A percentile compares a stretch with the other conserved stretches of the same genome.
Evolutionary conservation across 164 flowering plant species (phyloP).

Genomic region (Tetrastigma voinierianum): DNA sequence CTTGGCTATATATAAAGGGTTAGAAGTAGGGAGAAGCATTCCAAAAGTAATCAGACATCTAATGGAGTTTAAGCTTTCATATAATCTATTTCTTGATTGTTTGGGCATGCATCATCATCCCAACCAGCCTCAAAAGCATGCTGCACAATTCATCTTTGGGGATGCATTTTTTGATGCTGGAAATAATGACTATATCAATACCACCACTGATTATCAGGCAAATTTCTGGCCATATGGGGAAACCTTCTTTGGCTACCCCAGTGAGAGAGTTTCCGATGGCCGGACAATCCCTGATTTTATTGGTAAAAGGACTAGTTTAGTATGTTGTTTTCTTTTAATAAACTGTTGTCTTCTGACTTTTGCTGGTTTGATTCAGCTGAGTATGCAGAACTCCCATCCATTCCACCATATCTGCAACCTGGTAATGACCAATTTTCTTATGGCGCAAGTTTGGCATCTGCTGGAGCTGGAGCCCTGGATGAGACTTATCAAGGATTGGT

Average conservation of each 20-base stretch:
- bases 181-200: slow-evolving; percentile 19
- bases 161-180: slow-evolving; percentile 26
- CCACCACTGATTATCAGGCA: not conserved
- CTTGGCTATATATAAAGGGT: too few relatives aligned
- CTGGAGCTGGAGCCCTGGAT: slow-evolving; percentile 9
- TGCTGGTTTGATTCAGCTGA: slow-evolving; percentile 1
- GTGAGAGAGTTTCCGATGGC: slow-evolving; percentile 28
- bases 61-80: too few relatives aligned
- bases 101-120: too few relatives aligned
- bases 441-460: slow-evolving; percentile 13
- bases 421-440: not conserved
- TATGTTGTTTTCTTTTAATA: not conserved
- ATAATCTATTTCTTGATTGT: too few relatives aligned
- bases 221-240: slow-evolving; percentile 22
- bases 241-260: slow-evolving; percentile 21
- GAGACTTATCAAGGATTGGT: slow-evolving; percentile 17
- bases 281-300: slow-evolving; percentile 25
- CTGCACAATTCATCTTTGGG: slow-evolving; percentile 19
- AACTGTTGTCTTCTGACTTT: not conserved
- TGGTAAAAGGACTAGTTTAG: slow-evolving; percentile 9
- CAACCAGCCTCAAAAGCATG: too few relatives aligned
- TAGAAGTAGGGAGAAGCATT: too few relatives aligned
- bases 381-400: slow-evolving; percentile 5
- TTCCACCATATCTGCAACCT: slow-evolving; percentile 8
- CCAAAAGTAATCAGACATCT: too few relatives aligned